Conservation (phyloP, 805 yeast genomes). For the Debaryomyces hansenii region DNA sequence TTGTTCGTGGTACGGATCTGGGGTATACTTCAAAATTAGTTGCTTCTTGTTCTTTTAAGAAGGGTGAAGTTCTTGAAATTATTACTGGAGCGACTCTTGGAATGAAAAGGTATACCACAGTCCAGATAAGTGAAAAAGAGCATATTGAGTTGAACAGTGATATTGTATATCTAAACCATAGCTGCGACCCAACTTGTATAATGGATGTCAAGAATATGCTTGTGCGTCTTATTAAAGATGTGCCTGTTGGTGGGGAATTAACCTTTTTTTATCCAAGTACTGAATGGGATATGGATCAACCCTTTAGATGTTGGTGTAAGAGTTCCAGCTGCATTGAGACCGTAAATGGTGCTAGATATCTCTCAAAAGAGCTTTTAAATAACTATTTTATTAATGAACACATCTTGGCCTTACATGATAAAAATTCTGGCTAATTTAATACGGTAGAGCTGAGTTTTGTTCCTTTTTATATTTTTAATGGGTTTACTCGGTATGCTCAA, state of each 20-base stretch:
- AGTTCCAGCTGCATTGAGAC: slow-evolving; percentile 2
- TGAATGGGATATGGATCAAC: slow-evolving; percentile 7
- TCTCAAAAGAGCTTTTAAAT: slow-evolving; percentile 3
- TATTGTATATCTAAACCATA: slow-evolving; percentile 5
- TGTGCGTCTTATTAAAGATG: slow-evolving; percentile 5
- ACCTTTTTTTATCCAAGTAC: slow-evolving; percentile 6
- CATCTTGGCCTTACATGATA: slow-evolving; percentile 2
- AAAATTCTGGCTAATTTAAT: not conserved
- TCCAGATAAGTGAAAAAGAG: slow-evolving; percentile 4
- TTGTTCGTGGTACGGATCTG: slow-evolving; percentile 2
- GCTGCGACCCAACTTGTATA: slow-evolving; percentile 4
- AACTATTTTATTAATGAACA: slow-evolving; percentile 5
- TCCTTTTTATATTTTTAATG: slow-evolving; percentile 6
- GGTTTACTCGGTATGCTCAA: not conserved
- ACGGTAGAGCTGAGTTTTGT: not conserved
- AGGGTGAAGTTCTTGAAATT: slow-evolving; percentile 5
- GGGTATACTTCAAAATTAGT: slow-evolving; percentile 4
- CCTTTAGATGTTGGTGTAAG: slow-evolving; percentile 5
- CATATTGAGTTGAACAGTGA: slow-evolving; percentile 6
- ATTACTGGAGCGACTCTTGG: slow-evolving; percentile 1
- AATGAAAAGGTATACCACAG: slow-evolving; percentile 4
- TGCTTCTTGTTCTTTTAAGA: slow-evolving; percentile 1
- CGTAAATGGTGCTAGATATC: slow-evolving; percentile 4
- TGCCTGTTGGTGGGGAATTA: slow-evolving; percentile 3
- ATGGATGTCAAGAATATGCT: slow-evolving; percentile 5